A percentile compares a stretch with the other conserved stretches of the same genome.
These are phyloP conservation scores for Thoreauomyces humboldtii DNA, from an alignment of 192 early-diverging fungal species.

Conservation along the genomic window DNA sequence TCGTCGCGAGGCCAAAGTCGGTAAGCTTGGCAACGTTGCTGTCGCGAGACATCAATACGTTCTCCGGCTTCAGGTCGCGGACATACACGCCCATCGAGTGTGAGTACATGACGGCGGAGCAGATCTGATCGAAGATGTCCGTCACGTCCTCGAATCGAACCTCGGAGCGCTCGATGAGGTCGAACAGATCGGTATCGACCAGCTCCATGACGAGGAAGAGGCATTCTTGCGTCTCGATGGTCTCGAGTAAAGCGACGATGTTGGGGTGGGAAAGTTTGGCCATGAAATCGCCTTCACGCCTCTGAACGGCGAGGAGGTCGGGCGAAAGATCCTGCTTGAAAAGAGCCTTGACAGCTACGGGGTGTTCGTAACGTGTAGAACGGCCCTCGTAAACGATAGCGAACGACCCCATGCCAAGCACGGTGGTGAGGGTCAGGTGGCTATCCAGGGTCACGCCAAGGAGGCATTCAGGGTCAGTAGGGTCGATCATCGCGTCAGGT, in stretches of 20 bases:
- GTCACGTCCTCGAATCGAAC: neutral
- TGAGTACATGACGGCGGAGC: conserved; percentile 70
- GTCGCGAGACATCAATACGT: conserved; percentile 54
- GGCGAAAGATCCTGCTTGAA: conserved; percentile 45
- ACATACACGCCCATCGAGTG: conserved; percentile 82
- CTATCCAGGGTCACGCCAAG: conserved; percentile 4
- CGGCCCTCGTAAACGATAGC: conserved; percentile 45
- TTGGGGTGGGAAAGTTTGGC: conserved; percentile 23
- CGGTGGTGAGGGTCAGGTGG: conserved; percentile 22
- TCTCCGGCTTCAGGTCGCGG: conserved; percentile 91
- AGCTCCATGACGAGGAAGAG: conserved; percentile 39
- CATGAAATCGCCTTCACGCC: conserved; percentile 36
- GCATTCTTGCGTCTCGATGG: conserved; percentile 38
- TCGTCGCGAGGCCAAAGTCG: conserved; percentile 94
- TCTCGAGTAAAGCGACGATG: conserved; percentile 39
- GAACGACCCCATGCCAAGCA: conserved; percentile 49
- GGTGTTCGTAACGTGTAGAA: neutral
- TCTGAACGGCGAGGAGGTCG: conserved; percentile 41
- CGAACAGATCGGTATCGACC: conserved; percentile 46
- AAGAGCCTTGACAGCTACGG: conserved; percentile 48
- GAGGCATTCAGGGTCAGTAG: conserved; percentile 6
- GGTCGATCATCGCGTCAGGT: conserved; percentile 15
- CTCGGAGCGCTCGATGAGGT: conserved; percentile 36
- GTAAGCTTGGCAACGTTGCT: conserved; percentile 70
- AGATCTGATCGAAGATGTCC: conserved; percentile 71